Conservation (phyloP, 2,329 filamentous ascomycete genomes). For the Pseudopyricularia javanii region DNA sequence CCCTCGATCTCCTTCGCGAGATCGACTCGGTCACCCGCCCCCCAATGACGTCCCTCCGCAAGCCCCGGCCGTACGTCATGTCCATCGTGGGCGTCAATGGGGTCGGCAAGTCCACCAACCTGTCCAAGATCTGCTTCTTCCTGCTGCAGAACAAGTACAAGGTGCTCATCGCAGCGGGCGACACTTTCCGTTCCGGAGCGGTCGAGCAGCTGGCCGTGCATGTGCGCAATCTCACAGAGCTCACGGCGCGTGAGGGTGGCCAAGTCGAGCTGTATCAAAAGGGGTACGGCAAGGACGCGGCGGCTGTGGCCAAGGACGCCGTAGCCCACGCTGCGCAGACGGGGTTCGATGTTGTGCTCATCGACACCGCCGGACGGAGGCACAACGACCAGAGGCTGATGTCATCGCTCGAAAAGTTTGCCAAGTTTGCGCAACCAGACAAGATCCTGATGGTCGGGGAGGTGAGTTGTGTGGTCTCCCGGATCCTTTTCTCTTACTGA, state of each 20-base stretch:
- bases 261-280: slow-evolving; percentile 88
- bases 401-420: slow-evolving; percentile 95
- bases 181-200: slow-evolving; percentile 93
- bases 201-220: slow-evolving; percentile 96
- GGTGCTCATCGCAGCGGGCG: slow-evolving; percentile 85
- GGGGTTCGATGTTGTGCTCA: slow-evolving; percentile 84
- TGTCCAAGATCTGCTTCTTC: slow-evolving; percentile 98
- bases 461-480: slow-evolving; percentile 17
- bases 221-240: slow-evolving; percentile 82
- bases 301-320: slow-evolving; percentile 87
- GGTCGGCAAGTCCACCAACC: slow-evolving; percentile 93
- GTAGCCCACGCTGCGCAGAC: slow-evolving; percentile 67
- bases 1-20: slow-evolving; percentile 85
- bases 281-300: slow-evolving; percentile 95
- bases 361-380: slow-evolving; percentile 87
- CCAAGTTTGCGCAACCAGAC: slow-evolving; percentile 87
- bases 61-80: slow-evolving; percentile 80
- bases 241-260: slow-evolving; percentile 73
- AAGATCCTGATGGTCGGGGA: slow-evolving; percentile 94
- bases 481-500: not conserved
- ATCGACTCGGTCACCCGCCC: slow-evolving; percentile 70
- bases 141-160: slow-evolving; percentile 94
- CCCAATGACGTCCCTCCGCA: slow-evolving; percentile 47
- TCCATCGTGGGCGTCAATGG: slow-evolving; percentile 98
- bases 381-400: slow-evolving; percentile 95